phyloP scores from a whole-genome alignment of 139 green algal genomes.

The Chlamydomonas applanata region DNA sequence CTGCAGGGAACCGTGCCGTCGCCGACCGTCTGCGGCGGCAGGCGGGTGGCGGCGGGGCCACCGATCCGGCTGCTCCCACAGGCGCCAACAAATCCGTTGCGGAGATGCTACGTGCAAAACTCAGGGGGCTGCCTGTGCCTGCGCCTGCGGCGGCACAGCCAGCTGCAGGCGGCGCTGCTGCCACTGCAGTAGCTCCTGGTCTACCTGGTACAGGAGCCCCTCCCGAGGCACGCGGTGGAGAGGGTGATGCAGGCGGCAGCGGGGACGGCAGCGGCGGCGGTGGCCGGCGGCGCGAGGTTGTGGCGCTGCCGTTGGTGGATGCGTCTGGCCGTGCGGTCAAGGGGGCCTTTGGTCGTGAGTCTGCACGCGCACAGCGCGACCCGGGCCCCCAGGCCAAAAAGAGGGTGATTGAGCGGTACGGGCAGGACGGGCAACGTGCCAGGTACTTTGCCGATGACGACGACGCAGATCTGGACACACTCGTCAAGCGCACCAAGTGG shows the following conservation, averaged over 20 bases:
- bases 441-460: slow-evolving; percentile 91
- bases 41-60: neutral
- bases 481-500: slow-evolving; percentile 75
- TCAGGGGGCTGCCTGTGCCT: slow-evolving; percentile 9
- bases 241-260: neutral
- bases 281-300: neutral
- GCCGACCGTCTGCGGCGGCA: neutral
- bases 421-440: slow-evolving; percentile 13
- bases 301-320: slow-evolving; percentile 14
- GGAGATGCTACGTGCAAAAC: slow-evolving; percentile 30
- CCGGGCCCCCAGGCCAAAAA: neutral
- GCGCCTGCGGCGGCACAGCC: neutral
- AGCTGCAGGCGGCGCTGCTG: too few relatives aligned
- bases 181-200: too few relatives aligned
- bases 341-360: slow-evolving; percentile 76
- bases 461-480: slow-evolving; percentile 54
- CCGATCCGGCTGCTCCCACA: too few relatives aligned
- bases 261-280: neutral
- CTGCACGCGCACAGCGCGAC: slow-evolving; percentile 26
- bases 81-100: slow-evolving; percentile 33
- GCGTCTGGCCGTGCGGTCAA: neutral
- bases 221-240: too few relatives aligned
- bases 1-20: neutral
- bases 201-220: too few relatives aligned
- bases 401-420: slow-evolving; percentile 11